These are phyloP conservation scores for Hymenoscyphus linearis DNA, from an alignment of 2,329 filamentous ascomycete species.

Conservation along the genomic window DNA sequence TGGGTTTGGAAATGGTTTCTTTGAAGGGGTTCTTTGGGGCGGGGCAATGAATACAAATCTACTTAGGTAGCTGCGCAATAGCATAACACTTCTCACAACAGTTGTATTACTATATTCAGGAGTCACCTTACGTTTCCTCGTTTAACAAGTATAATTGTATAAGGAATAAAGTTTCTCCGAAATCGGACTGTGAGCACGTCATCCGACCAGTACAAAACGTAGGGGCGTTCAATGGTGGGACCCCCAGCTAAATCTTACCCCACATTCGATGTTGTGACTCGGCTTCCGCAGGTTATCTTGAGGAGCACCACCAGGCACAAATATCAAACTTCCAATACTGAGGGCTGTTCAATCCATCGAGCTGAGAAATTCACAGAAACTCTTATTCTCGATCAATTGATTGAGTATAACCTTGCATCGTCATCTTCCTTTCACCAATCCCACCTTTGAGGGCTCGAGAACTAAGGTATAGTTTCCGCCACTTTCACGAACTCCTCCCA, in stretches of 20 bases:
- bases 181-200: constrained; percentile 2
- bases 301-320: background rate
- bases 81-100: too few relatives aligned
- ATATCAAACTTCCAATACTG: background rate
- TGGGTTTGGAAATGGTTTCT: background rate
- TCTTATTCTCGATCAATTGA: background rate
- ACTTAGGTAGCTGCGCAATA: too few relatives aligned
- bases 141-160: too few relatives aligned
- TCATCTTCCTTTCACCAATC: background rate
- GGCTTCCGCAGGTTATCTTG: background rate
- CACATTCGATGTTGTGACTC: constrained; percentile 1
- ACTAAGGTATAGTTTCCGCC: background rate
- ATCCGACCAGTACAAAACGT: background rate
- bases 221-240: background rate
- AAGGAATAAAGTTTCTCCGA: background rate
- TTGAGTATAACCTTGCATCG: background rate
- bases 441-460: background rate
- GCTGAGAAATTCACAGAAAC: background rate
- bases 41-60: background rate
- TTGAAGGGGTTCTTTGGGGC: background rate
- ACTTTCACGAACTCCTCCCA: background rate
- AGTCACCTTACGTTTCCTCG: too few relatives aligned
- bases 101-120: too few relatives aligned
- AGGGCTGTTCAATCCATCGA: background rate
- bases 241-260: background rate